Conservation (phyloP, 495 filamentous ascomycete genomes). For the Bryoglossum gracile region DNA sequence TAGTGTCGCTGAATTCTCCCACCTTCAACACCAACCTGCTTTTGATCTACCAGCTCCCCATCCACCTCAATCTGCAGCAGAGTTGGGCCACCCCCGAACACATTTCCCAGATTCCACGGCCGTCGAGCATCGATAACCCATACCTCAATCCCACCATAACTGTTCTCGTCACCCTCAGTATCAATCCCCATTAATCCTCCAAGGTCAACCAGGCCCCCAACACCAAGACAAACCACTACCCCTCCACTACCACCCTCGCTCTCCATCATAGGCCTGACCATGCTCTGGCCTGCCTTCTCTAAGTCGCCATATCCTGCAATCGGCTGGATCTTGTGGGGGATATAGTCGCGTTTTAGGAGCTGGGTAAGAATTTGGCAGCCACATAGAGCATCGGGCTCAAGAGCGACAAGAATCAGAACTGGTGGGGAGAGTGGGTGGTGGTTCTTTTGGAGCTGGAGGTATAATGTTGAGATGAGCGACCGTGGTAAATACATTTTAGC, state of each 20-base stretch:
- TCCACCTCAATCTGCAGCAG: slow-evolving; percentile 30
- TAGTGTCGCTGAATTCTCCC: slow-evolving; percentile 68
- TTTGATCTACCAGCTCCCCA: slow-evolving; percentile 41
- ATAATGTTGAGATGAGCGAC: slow-evolving; percentile 78
- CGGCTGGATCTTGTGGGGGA: slow-evolving; percentile 96
- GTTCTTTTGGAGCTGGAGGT: slow-evolving; percentile 73
- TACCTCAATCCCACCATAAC: slow-evolving; percentile 65
- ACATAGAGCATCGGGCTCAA: slow-evolving; percentile 93
- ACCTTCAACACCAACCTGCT: slow-evolving; percentile 42
- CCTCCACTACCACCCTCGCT: slow-evolving; percentile 73
- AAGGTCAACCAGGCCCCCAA: slow-evolving; percentile 85
- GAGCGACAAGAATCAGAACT: slow-evolving; percentile 85
- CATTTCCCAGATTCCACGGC: slow-evolving; percentile 92
- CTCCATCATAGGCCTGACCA: slow-evolving; percentile 76
- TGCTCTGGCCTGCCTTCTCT: slow-evolving; percentile 61
- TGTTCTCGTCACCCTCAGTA: slow-evolving; percentile 44
- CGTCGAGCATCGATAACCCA: slow-evolving; percentile 89
- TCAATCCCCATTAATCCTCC: slow-evolving; percentile 63
- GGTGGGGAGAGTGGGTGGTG: slow-evolving; percentile 79
- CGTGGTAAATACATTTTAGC: slow-evolving; percentile 87
- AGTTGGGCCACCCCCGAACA: slow-evolving; percentile 67
- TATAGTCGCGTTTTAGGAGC: slow-evolving; percentile 91
- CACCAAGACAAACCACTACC: slow-evolving; percentile 84
- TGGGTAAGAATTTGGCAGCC: slow-evolving; percentile 89
- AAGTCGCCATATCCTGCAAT: slow-evolving; percentile 90